Evolutionary conservation across 768 basidiomycete species (phyloP).

Genomic region (Lentinula edodes): DNA sequence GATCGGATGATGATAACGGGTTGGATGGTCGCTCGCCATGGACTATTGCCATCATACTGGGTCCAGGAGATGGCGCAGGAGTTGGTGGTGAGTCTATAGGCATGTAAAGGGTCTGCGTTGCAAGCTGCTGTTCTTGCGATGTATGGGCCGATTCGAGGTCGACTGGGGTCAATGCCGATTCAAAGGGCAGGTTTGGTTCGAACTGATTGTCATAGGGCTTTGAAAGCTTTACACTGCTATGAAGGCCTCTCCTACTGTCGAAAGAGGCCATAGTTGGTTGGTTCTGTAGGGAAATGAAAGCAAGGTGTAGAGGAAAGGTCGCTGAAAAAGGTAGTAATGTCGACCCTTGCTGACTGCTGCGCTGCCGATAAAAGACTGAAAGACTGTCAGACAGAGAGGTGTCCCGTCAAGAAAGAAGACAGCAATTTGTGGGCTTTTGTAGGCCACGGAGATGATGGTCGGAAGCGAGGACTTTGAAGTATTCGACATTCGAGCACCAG

Average conservation of each 20-base stretch:
- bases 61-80: conserved; percentile 55
- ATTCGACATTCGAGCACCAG: no score
- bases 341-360: background rate
- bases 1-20: conserved; percentile 11
- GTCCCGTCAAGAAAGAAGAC: background rate
- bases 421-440: background rate
- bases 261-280: background rate
- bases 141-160: background rate
- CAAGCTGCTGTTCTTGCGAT: background rate
- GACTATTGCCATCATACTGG: conserved; percentile 10
- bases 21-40: conserved; percentile 13
- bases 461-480: no score
- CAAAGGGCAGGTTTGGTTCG: background rate
- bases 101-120: conserved; percentile 37
- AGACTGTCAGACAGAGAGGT: background rate
- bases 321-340: background rate
- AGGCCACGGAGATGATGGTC: no score
- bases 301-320: background rate
- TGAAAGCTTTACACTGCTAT: background rate
- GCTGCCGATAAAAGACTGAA: background rate
- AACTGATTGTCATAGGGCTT: background rate
- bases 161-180: background rate
- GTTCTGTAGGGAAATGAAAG: background rate
- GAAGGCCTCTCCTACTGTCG: background rate
- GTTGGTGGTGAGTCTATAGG: conserved; percentile 56